phyloP scores from a whole-genome alignment of 768 basidiomycete genomes.

The Filobasidium wieringae region DNA sequence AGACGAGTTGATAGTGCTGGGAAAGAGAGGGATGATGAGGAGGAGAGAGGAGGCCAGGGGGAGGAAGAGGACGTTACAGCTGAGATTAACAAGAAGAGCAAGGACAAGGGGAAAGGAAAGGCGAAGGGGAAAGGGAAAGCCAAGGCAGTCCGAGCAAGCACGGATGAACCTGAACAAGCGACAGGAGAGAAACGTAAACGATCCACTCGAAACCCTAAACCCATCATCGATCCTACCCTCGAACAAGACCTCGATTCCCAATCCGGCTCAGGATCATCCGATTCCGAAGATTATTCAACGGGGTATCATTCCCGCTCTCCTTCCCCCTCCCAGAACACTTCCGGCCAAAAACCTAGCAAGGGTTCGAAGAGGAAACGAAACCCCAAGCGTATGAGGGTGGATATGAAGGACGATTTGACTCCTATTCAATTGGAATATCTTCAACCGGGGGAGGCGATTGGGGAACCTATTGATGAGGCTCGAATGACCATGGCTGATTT shows the following conservation, averaged over 20 bases:
- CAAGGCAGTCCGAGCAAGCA: background rate
- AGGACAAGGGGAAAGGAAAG: background rate
- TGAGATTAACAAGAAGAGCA: background rate
- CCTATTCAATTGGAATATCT: background rate
- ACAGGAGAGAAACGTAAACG: too few relatives aligned
- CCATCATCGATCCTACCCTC: too few relatives aligned
- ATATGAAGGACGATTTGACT: background rate
- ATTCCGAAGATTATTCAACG: too few relatives aligned
- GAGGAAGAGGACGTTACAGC: background rate
- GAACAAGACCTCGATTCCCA: too few relatives aligned
- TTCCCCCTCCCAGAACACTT: too few relatives aligned
- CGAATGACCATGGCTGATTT: constrained; percentile 8
- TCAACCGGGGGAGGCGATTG: constrained; percentile 6
- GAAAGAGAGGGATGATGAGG: background rate
- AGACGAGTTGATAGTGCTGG: background rate
- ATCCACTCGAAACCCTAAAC: too few relatives aligned
- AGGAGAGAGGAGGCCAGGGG: background rate
- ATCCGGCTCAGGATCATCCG: too few relatives aligned
- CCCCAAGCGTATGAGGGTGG: background rate
- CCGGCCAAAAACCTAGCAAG: too few relatives aligned
- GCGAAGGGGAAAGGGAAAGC: background rate
- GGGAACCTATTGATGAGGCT: background rate
- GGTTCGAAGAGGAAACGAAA: background rate
- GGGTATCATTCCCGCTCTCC: too few relatives aligned
- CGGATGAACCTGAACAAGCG: too few relatives aligned